A percentile compares a stretch with the other conserved stretches of the same genome.
Conservation (phyloP, 2,329 filamentous ascomycete genomes). For the Talaromyces sp. region DNA sequence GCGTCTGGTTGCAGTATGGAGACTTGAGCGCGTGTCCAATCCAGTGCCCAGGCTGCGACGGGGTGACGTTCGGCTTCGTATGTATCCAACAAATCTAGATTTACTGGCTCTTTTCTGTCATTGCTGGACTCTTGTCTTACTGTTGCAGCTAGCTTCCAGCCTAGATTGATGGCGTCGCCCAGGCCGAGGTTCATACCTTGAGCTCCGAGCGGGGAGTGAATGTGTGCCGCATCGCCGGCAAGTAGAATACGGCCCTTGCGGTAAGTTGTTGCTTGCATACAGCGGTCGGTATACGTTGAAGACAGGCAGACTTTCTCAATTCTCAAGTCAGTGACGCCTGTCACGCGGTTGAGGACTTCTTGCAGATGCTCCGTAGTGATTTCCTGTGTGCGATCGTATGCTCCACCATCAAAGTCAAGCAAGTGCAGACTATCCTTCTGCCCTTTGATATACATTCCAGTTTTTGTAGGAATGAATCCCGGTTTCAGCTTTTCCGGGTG, state of each 20-base stretch:
- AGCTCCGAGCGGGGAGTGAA: constrained; percentile 19
- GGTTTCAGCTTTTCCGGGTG: constrained; percentile 14
- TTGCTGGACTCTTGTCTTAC: constrained; percentile 34
- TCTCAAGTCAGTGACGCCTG: neutral
- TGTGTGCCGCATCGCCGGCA: constrained; percentile 19
- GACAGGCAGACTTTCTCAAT: neutral
- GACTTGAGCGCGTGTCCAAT: constrained; percentile 38
- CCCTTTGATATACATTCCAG: constrained; percentile 13
- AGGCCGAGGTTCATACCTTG: constrained; percentile 35
- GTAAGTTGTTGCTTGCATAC: constrained; percentile 8
- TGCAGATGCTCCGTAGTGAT: constrained; percentile 9
- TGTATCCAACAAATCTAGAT: constrained; percentile 39
- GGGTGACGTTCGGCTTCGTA: constrained; percentile 46
- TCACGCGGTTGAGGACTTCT: constrained; percentile 3
- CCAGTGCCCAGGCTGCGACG: constrained; percentile 27
- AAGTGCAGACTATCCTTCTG: neutral
- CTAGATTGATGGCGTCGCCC: constrained; percentile 54
- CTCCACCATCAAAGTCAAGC: constrained; percentile 5
- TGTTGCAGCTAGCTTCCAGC: constrained; percentile 51
- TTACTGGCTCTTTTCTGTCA: constrained; percentile 27
- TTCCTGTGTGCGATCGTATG: constrained; percentile 5
- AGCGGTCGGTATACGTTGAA: constrained; percentile 11
- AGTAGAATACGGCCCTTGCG: constrained; percentile 20
- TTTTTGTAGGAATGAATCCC: constrained; percentile 6
- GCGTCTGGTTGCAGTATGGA: constrained; percentile 26